Conservation (phyloP, 202 grass and related monocot species). For the Zizania palustris region DNA sequence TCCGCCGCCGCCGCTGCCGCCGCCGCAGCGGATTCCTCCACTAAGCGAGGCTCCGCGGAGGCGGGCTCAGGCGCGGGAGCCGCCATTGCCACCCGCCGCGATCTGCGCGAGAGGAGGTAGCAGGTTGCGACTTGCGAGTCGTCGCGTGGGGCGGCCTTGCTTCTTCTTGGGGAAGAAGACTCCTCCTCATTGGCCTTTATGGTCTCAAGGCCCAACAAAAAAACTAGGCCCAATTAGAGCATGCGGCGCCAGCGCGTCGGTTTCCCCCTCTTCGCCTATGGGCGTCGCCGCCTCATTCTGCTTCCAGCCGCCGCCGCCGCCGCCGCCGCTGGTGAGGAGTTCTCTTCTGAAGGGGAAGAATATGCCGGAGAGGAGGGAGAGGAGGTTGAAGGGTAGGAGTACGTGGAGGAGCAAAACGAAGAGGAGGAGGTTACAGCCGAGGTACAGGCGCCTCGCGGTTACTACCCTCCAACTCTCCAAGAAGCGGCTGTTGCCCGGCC, state of each 20-base stretch:
- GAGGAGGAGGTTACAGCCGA: conserved; percentile 12
- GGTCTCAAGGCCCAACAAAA: neutral
- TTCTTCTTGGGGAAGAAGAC: conserved; percentile 25
- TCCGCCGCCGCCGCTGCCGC: conserved; percentile 2
- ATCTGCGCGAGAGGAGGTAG: neutral
- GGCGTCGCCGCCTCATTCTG: conserved; percentile 3
- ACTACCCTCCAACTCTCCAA: conserved; percentile 32
- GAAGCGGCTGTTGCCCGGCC: conserved; percentile 41
- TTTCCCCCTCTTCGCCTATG: conserved; percentile 10
- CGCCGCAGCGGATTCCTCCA: conserved; percentile 15
- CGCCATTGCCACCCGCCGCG: conserved; percentile 12
- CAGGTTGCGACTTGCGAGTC: too few species aligned
- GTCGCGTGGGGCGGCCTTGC: neutral
- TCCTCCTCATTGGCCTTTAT: neutral
- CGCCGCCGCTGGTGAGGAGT: conserved; percentile 3
- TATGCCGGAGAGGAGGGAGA: conserved; percentile 20
- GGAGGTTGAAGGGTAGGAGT: conserved; percentile 33
- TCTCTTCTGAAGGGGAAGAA: conserved; percentile 37
- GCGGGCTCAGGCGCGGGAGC: neutral
- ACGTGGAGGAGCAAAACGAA: conserved; percentile 21
- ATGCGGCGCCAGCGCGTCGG: conserved; percentile 22
- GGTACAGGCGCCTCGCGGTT: conserved; percentile 32
- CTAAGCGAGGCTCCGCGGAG: neutral
- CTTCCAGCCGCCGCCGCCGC: neutral
- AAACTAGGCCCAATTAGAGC: neutral